Conservation (phyloP, 2,329 filamentous ascomycete species). For the Metarhizium rileyi region DNA sequence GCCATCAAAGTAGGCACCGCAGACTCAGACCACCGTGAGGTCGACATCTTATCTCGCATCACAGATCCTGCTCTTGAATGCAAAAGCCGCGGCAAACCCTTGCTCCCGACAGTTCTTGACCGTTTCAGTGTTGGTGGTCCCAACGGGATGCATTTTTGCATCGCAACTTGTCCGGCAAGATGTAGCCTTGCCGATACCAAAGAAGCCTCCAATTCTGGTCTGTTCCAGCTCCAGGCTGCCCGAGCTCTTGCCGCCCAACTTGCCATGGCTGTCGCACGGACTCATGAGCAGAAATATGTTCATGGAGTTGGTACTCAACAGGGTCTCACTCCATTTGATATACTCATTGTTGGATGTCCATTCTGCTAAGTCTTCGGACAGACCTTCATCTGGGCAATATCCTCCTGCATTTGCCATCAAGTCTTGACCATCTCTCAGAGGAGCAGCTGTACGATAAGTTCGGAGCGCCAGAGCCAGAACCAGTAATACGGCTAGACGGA, state of each 20-base stretch:
- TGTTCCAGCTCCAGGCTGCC: slow-evolving; percentile 13
- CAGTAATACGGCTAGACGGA: neutral
- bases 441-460: slow-evolving; percentile 1
- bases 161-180: slow-evolving; percentile 12
- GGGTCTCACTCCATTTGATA: slow-evolving; percentile 1
- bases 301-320: slow-evolving; percentile 14
- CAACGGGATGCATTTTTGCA: slow-evolving; percentile 14
- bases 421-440: neutral
- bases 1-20: neutral
- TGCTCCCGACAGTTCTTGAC: slow-evolving; percentile 10
- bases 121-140: slow-evolving; percentile 11
- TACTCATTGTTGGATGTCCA: neutral
- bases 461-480: slow-evolving; percentile 2
- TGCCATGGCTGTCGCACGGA: slow-evolving; percentile 16
- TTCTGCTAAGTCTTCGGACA: neutral
- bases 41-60: neutral
- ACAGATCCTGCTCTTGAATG: neutral
- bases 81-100: neutral
- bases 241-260: slow-evolving; percentile 12
- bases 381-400: slow-evolving; percentile 3
- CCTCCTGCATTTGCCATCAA: slow-evolving; percentile 2
- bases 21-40: neutral
- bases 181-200: slow-evolving; percentile 9
- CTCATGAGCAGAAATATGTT: slow-evolving; percentile 16
- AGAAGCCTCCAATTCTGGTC: slow-evolving; percentile 5